A percentile compares a stretch with the other conserved stretches of the same genome.
Evolutionary conservation across 768 basidiomycete genomes (phyloP).

Genomic region (Leucosporidium scottii): DNA sequence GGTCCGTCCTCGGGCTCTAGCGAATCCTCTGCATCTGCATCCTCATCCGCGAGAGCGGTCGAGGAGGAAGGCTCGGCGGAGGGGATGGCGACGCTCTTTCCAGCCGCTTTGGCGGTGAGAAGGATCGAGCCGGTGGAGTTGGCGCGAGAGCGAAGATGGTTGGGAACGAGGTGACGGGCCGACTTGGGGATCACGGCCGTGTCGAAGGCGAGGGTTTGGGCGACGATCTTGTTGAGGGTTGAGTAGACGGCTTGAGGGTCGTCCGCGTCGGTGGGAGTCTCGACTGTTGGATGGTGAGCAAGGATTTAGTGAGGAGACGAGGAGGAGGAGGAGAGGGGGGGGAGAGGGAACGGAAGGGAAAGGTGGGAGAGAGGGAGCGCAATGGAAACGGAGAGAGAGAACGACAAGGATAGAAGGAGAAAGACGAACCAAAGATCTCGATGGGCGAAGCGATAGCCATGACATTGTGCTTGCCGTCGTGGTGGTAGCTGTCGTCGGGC

Average conservation of each 20-base stretch:
- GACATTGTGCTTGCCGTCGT: constrained; percentile 95
- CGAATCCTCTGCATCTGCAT: constrained; percentile 38
- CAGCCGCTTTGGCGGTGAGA: no score
- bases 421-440: constrained; percentile 88
- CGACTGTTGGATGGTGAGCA: constrained; percentile 51
- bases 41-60: constrained; percentile 37
- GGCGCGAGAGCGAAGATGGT: neutral
- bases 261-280: constrained; percentile 54
- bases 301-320: constrained; percentile 1
- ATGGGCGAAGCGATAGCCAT: constrained; percentile 76
- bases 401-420: no score
- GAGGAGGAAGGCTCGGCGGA: constrained; percentile 45
- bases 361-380: no score
- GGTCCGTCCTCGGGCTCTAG: constrained; percentile 15
- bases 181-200: constrained; percentile 30
- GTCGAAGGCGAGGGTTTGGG: constrained; percentile 33
- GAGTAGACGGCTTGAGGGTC: constrained; percentile 62
- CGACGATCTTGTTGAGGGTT: constrained; percentile 31
- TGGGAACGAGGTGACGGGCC: constrained; percentile 10
- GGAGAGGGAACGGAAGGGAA: no score
- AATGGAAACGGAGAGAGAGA: no score
- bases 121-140: neutral
- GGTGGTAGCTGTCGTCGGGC: constrained; percentile 79
- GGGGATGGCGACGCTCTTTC: no score
- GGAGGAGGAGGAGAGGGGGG: constrained; percentile 19